Base-by-base conservation (phyloP, 352 stramenopile genomes). In the Aphanomyces invadans region DNA sequence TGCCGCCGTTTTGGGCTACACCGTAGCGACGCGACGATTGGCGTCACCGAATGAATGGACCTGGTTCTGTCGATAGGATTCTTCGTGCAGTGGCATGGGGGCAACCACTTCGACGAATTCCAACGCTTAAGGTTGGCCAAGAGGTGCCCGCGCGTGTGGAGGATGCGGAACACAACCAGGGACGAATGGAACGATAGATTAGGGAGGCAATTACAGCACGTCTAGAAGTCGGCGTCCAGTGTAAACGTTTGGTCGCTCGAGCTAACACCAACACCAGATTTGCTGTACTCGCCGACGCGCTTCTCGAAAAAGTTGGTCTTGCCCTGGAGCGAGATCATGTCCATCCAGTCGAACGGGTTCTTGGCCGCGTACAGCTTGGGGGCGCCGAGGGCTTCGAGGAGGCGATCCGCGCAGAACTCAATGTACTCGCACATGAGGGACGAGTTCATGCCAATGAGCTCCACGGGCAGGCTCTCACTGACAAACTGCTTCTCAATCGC, bases 281-380 rank as follows among this genome's bases (percentile, higher is more conserved):
- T 99, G 72, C 92, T 89, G 84, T 99, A 99, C 79, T 99, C 97
- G 71, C 96, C 95, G 26, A 99, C 96, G 60, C 97, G 86, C 83
- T 99, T 99, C 78, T 98, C 94, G 72, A 98, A 98, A 66, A 98
- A 98, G 79, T 98, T 99, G 65, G 95, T 98, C 81, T 99, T 99
- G 68, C 96, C 96, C 74, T 98, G 90, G 25, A 99, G 81, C 36
- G 88, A 98, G 73, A 99, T 99, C 82, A 99, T 98, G 72, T 99
- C 96, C 97, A 99, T 99, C 96, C 96, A 99, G 75, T 99, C 96
- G 74, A 99, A 99, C 21, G 96, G 97, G 76, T 99, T 99, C 44
- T 78, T 75, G 10, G 79, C 81, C 67, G 93, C 83, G 84, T 98
- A 99, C 73, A 97, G 78, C 78, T 98, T 98, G 33, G 75, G 53